phyloP scores from a whole-genome alignment of 1,139 yeast species.

The Yamadazyma spencermartinsiae region DNA sequence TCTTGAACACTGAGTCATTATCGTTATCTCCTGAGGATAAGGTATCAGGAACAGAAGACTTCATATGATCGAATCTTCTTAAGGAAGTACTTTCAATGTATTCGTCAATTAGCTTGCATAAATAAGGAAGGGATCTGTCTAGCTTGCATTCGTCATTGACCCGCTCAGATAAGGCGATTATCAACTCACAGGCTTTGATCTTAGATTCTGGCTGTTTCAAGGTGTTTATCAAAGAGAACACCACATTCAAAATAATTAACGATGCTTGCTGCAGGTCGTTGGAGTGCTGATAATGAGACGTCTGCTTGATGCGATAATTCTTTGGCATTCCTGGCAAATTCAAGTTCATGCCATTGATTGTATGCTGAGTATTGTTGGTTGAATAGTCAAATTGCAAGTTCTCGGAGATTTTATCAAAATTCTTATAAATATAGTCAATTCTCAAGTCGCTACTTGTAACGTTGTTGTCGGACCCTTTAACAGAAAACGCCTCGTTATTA shows the following conservation, averaged over 20 bases:
- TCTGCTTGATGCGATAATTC: slow-evolving; percentile 43
- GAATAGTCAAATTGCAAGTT: slow-evolving; percentile 46
- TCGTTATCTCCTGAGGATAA: not conserved
- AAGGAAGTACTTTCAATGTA: slow-evolving; percentile 19
- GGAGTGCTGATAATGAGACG: slow-evolving; percentile 18
- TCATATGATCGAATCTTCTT: slow-evolving; percentile 5
- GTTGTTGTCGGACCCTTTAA: slow-evolving; percentile 21
- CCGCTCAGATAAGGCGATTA: slow-evolving; percentile 74
- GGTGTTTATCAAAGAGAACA: slow-evolving; percentile 67
- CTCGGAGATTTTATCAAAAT: slow-evolving; percentile 52
- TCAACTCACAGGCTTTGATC: slow-evolving; percentile 71
- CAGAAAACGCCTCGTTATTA: slow-evolving; percentile 21
- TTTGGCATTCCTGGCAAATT: slow-evolving; percentile 51
- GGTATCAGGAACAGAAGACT: not conserved
- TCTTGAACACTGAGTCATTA: not conserved
- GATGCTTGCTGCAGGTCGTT: slow-evolving; percentile 49
- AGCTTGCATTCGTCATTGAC: slow-evolving; percentile 81
- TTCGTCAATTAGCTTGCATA: slow-evolving; percentile 51
- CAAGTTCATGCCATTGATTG: slow-evolving; percentile 29
- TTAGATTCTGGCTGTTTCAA: slow-evolving; percentile 63
- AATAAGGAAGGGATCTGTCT: slow-evolving; percentile 81
- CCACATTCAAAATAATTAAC: slow-evolving; percentile 60
- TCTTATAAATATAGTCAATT: slow-evolving; percentile 56
- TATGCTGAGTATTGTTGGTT: not conserved
- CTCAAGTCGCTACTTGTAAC: slow-evolving; percentile 54